Evolutionary conservation across 768 basidiomycete species (phyloP).

Genomic region (Agaricus subrufescens): DNA sequence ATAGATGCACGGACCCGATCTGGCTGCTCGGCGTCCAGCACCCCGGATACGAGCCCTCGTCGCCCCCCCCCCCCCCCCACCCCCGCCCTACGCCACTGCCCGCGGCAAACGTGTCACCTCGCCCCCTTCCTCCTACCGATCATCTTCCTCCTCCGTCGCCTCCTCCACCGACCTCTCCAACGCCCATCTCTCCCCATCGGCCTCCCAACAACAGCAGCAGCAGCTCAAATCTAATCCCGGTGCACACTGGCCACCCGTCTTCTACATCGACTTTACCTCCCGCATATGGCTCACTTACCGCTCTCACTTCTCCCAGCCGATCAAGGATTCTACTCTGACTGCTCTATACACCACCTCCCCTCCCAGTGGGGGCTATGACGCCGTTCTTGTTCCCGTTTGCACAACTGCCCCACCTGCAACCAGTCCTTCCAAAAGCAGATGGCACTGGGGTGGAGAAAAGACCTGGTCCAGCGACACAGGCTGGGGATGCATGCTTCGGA

Average conservation of each 20-base stretch:
- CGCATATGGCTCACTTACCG: conserved; percentile 92
- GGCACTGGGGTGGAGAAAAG: conserved; percentile 72
- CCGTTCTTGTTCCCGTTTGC: conserved; percentile 8
- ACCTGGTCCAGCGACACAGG: conserved; percentile 49
- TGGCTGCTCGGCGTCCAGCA: conserved; percentile 88
- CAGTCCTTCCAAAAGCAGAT: conserved; percentile 41
- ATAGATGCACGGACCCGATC: conserved; percentile 77
- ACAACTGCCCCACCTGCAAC: conserved; percentile 20
- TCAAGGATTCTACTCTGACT: conserved; percentile 52
- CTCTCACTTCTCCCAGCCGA: conserved; percentile 70
- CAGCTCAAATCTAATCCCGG: conserved; percentile 28
- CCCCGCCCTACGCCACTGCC: conserved; percentile 9
- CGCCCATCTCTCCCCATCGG: conserved; percentile 14
- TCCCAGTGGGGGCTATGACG: conserved; percentile 8
- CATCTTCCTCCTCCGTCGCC: conserved; percentile 30
- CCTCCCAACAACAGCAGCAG: conserved; percentile 3
- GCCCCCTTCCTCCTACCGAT: conserved; percentile 39
- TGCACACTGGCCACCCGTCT: conserved; percentile 71
- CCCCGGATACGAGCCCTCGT: conserved; percentile 58
- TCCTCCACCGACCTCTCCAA: conserved; percentile 15
- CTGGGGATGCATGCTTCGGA: conserved; percentile 36
- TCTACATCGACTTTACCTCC: conserved; percentile 87
- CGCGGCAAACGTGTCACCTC: not conserved
- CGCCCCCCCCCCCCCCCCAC: conserved; percentile 6
- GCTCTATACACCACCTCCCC: conserved; percentile 21